Evolutionary conservation across 2,329 filamentous ascomycete species (phyloP), one percentile per base, ranked within the genome.

Genomic region (Xylaria sp.): DNA sequence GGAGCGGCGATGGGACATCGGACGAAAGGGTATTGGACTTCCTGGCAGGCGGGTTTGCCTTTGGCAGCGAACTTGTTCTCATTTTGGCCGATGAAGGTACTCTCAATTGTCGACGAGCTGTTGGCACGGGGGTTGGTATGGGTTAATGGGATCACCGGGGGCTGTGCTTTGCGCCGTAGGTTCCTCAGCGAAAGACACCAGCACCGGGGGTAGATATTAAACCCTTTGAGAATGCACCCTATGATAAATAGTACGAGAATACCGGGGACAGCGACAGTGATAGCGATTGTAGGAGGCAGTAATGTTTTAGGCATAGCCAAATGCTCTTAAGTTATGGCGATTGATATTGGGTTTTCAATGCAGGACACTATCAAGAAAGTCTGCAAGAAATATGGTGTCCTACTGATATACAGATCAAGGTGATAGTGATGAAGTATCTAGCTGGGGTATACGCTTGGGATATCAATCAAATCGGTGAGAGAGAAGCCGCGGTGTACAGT

Each of bases 191-290:
- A 47, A 29, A 25, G 9, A 47, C 32, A 57, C 27, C 23, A 13
- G 25, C 42, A 59, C 10, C 9, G 51, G 27, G 29, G 60, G 29
- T 27, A 35, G 18, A 77, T 70, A 40, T 77, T 58, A 65, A 78
- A 78, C 47, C 71, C 76, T 48, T 73, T 75, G 64, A 78, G 71
- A 48, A 74, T 73, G 27, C 73, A 75, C 9, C 71, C 68, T 67
- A 79, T 72, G 71, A 85, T 71, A 47, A 80, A 76, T n/a, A 81
- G 63, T 62, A 79, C 76, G 44, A 83, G 74, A 44, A 79, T 72
- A 63, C 75, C 75, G 47, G 82, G 78, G 54, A 84, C 69, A 6
- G 72, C 60, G 35, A 72, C 67, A 48, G 73, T 70, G 59, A 72
- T 59, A 69, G 60, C 70, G 47, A 77, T 73, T 32, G 71, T 68